These are phyloP conservation scores for Acanthamoeba sp. DNA, from an alignment of 208 protist genomes.

Conservation along the genomic window DNA sequence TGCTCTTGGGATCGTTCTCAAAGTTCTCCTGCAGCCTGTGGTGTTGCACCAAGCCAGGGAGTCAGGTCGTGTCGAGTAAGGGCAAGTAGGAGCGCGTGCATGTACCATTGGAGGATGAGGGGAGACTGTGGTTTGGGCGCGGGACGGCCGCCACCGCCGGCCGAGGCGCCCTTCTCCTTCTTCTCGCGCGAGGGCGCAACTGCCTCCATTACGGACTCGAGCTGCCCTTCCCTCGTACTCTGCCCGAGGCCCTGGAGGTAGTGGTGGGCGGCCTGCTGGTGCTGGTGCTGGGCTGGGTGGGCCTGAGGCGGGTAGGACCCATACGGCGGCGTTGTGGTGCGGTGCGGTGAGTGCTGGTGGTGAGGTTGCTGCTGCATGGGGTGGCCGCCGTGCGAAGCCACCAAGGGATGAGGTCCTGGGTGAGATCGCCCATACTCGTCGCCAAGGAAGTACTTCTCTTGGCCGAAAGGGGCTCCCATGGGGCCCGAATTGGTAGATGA, in stretches of 20 bases:
- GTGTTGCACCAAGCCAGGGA: no score
- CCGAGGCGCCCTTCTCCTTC: neutral
- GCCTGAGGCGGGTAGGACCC: neutral
- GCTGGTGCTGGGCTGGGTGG: neutral
- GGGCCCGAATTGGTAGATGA: neutral
- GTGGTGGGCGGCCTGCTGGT: neutral
- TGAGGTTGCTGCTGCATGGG: neutral
- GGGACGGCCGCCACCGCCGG: neutral
- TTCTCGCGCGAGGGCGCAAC: neutral
- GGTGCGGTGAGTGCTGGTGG: neutral
- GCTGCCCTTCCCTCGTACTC: neutral
- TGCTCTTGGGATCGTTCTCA: slow-evolving; percentile 33
- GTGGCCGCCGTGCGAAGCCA: neutral
- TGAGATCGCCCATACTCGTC: neutral
- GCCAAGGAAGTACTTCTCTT: neutral
- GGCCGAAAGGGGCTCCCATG: neutral
- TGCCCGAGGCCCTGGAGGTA: neutral
- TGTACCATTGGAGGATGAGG: slow-evolving; percentile 2
- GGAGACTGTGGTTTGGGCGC: neutral
- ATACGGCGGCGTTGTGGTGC: neutral
- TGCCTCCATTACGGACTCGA: neutral
- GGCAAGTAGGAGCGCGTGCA: no score
- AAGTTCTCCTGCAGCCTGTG: slow-evolving; percentile 72
- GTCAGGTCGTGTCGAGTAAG: no score
- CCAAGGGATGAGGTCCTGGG: neutral